Evolutionary conservation across 345 rosid species (phyloP).

Genomic region (Citrus unshiu): DNA sequence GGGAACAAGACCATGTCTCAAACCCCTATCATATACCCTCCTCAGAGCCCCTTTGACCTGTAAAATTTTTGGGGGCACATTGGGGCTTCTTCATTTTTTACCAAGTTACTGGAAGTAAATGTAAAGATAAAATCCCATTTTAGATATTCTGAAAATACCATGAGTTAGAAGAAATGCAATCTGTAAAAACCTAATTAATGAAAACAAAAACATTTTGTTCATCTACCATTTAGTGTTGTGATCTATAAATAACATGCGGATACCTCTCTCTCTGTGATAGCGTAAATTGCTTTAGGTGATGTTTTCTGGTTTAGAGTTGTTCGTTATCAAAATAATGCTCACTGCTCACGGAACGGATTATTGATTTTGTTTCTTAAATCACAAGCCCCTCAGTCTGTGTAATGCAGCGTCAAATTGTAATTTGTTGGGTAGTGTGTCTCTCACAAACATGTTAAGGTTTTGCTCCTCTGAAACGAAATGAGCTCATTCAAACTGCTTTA

Average conservation of each 20-base stretch:
- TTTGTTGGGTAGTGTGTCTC: too few relatives aligned
- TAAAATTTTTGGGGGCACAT: constrained; percentile 19
- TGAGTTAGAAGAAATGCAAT: not conserved
- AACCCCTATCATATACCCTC: constrained; percentile 54
- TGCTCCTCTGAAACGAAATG: not conserved
- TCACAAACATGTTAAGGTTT: not conserved
- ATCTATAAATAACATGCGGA: not conserved
- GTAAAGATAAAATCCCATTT: constrained; percentile 1
- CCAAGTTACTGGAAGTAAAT: not conserved
- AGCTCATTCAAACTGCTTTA: not conserved
- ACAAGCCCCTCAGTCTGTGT: too few relatives aligned
- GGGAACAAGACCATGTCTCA: constrained; percentile 61
- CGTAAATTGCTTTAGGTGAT: not conserved
- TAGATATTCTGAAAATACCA: not conserved
- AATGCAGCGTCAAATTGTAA: too few relatives aligned
- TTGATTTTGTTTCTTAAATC: too few relatives aligned
- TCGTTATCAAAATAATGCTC: not conserved
- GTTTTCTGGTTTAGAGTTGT: too few relatives aligned
- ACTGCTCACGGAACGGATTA: too few relatives aligned
- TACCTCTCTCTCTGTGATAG: not conserved
- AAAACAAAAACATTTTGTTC: not conserved
- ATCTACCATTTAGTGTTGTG: not conserved
- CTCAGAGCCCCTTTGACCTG: constrained; percentile 58
- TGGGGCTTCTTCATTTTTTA: not conserved
- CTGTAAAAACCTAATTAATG: not conserved